Conservation (phyloP, 1,284 basidiomycete genomes). For the Apiotrichum akiyoshidainum region DNA sequence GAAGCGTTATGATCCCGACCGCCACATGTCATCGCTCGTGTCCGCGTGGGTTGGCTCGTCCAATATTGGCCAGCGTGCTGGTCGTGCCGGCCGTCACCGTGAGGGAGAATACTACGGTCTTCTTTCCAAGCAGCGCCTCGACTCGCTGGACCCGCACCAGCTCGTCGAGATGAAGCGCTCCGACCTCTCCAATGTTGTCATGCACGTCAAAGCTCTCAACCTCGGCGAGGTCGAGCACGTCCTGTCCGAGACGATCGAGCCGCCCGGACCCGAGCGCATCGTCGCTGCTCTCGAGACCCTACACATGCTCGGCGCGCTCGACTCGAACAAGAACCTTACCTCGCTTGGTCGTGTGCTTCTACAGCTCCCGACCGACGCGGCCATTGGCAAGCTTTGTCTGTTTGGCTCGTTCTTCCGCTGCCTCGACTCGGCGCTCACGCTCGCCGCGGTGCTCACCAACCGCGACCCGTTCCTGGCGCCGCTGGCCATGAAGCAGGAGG, state of each 20-base stretch:
- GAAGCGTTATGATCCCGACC: conserved; percentile 82
- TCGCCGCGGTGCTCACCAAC: conserved; percentile 85
- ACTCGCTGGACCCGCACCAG: conserved; percentile 72
- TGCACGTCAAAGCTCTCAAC: conserved; percentile 96
- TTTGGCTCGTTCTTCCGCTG: conserved; percentile 93
- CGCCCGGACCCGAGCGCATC: conserved; percentile 76
- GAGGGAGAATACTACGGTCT: conserved; percentile 89
- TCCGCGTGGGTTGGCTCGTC: conserved; percentile 88
- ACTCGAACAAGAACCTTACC: conserved; percentile 71
- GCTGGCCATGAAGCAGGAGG: conserved; percentile 52
- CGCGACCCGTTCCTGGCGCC: conserved; percentile 89
- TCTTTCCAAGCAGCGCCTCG: conserved; percentile 64
- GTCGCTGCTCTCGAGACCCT: conserved; percentile 76
- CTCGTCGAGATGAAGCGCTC: conserved; percentile 94
- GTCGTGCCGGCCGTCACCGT: conserved; percentile 88
- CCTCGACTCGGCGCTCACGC: conserved; percentile 79
- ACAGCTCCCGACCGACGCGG: conserved; percentile 84
- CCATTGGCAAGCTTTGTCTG: conserved; percentile 83
- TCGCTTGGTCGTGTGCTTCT: conserved; percentile 83
- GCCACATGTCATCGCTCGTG: conserved; percentile 80
- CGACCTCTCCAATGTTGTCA: conserved; percentile 86
- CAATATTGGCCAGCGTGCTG: conserved; percentile 90
- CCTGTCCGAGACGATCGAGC: conserved; percentile 79
- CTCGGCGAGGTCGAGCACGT: conserved; percentile 88
- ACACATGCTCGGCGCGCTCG: conserved; percentile 83